Evolutionary conservation across 805 yeast genomes (phyloP).

Genomic region (Pichia nanzhaoensis): DNA sequence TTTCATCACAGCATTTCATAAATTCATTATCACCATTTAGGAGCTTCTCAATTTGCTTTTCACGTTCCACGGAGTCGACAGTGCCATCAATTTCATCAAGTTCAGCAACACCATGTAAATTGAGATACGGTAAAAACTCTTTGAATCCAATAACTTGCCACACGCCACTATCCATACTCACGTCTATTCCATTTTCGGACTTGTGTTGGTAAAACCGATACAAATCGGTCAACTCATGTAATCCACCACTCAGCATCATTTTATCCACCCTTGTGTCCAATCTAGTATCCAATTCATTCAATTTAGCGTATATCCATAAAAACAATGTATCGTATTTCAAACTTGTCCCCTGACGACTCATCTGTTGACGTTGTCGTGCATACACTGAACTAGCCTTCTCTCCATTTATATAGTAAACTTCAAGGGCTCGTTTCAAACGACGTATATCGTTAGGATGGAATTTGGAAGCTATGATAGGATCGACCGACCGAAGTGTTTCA

Average conservation of each 20-base stretch:
- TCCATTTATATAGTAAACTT: constrained; percentile 65
- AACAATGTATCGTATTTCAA: constrained; percentile 57
- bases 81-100: neutral
- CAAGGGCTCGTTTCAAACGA: constrained; percentile 72
- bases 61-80: neutral
- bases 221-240: constrained; percentile 60
- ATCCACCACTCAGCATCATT: constrained; percentile 69
- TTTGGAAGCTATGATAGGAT: constrained; percentile 68
- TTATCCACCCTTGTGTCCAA: constrained; percentile 75
- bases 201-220: constrained; percentile 37
- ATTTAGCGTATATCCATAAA: constrained; percentile 77
- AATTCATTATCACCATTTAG: constrained; percentile 22
- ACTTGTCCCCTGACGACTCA: constrained; percentile 37
- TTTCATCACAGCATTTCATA: constrained; percentile 50
- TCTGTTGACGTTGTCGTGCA: constrained; percentile 42
- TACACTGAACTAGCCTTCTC: constrained; percentile 66
- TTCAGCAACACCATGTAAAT: constrained; percentile 17
- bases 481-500: constrained; percentile 42
- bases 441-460: constrained; percentile 90
- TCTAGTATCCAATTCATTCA: constrained; percentile 48
- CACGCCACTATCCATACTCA: constrained; percentile 63
- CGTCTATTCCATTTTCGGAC: constrained; percentile 28
- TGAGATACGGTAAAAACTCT: constrained; percentile 63
- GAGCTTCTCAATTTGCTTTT: constrained; percentile 1
- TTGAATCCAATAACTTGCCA: constrained; percentile 96